Evolutionary conservation across 2,329 filamentous ascomycete species (phyloP).

Genomic region (Triangularia setosa): DNA sequence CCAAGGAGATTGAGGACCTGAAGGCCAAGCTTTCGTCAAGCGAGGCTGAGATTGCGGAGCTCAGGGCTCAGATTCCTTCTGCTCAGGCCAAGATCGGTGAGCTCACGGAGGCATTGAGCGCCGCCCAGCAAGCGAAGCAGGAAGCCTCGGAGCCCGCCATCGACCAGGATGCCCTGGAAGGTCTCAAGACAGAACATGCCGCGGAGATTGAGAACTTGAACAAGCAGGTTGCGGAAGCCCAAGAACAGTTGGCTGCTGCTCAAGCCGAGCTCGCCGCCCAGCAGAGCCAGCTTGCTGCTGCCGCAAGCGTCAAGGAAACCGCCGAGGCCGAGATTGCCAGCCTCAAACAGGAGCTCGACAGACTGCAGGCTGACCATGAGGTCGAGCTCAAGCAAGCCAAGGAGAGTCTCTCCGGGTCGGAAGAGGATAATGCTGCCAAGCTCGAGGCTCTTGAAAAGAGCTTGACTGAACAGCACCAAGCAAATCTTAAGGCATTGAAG

Average conservation of each 20-base stretch:
- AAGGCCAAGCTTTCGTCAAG: constrained; percentile 57
- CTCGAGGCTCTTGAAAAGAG: constrained; percentile 48
- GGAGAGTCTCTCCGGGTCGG: constrained; percentile 35
- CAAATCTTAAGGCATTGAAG: constrained; percentile 48
- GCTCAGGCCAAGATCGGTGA: constrained; percentile 54
- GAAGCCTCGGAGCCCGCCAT: constrained; percentile 39
- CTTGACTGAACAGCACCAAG: constrained; percentile 48
- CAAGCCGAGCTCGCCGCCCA: constrained; percentile 49
- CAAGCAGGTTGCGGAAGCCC: constrained; percentile 44
- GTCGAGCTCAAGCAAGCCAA: constrained; percentile 37
- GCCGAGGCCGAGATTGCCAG: constrained; percentile 45
- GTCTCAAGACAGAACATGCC: constrained; percentile 48
- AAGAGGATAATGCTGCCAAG: constrained; percentile 46
- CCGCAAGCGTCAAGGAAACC: constrained; percentile 47
- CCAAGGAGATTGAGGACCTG: constrained; percentile 57
- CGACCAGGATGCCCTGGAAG: constrained; percentile 43
- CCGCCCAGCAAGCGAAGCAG: constrained; percentile 32
- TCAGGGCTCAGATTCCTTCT: constrained; percentile 53
- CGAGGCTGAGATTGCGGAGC: constrained; percentile 53
- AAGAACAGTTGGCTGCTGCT: constrained; percentile 48
- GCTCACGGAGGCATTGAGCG: constrained; percentile 46
- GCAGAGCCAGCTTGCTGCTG: constrained; percentile 45
- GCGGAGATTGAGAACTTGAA: constrained; percentile 45
- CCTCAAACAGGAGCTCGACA: constrained; percentile 50
- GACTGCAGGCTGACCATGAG: constrained; percentile 40